phyloP scores from a whole-genome alignment of 495 filamentous ascomycete species.

The Talaromyces wortmannii region DNA sequence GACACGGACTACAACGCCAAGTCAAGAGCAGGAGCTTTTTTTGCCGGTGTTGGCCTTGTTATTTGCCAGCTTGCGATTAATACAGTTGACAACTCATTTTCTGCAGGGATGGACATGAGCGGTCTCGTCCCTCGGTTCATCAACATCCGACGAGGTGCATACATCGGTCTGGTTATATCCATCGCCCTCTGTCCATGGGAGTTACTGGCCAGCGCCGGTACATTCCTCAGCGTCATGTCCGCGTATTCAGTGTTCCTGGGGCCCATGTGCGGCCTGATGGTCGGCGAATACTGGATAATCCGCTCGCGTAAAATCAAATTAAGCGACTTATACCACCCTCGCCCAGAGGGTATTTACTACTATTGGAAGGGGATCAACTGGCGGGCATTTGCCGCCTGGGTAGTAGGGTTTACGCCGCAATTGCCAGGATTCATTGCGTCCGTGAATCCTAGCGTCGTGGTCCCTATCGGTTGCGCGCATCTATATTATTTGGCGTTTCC shows the following conservation, averaged over 20 bases:
- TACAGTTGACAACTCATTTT: constrained; percentile 25
- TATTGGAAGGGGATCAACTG: constrained; percentile 31
- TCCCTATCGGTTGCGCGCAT: neutral
- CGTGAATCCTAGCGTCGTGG: neutral
- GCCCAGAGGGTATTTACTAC: constrained; percentile 22
- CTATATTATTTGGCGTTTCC: constrained; percentile 3
- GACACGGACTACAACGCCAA: constrained; percentile 17
- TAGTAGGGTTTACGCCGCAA: constrained; percentile 4
- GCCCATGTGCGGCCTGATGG: constrained; percentile 30
- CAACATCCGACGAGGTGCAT: constrained; percentile 41
- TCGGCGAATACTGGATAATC: constrained; percentile 28
- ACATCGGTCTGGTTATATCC: constrained; percentile 30
- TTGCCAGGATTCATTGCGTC: neutral
- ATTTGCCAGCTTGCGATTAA: constrained; percentile 20
- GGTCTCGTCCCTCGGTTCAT: constrained; percentile 38
- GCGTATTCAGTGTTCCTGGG: constrained; percentile 38
- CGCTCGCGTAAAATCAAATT: constrained; percentile 23
- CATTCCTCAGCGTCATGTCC: constrained; percentile 37
- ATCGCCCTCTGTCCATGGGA: constrained; percentile 39
- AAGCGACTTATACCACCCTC: constrained; percentile 22
- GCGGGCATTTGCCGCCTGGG: constrained; percentile 25
- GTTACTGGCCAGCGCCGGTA: constrained; percentile 32
- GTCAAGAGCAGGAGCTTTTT: constrained; percentile 31
- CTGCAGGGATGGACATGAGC: constrained; percentile 36
- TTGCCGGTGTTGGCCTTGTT: constrained; percentile 29